Evolutionary conservation across 2,329 filamentous ascomycete species (phyloP), one percentile per base, ranked within the genome.

Genomic region (Dichotomopilus funicola): DNA sequence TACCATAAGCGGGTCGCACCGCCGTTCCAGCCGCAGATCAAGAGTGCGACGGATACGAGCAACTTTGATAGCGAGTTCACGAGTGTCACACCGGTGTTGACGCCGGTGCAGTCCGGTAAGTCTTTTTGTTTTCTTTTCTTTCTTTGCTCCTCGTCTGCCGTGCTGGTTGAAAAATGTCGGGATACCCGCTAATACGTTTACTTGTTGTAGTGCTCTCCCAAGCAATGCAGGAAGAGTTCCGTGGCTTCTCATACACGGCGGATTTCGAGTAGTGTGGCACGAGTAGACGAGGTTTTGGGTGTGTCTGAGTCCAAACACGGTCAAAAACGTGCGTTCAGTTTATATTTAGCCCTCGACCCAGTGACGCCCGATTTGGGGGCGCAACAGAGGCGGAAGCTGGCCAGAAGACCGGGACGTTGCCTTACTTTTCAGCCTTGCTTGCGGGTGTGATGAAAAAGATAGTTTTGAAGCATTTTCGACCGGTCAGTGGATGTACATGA

Each of bases 51-150:
- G 44, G 94, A 99, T 75, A 99, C 94, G n/a, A 96, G 91, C 79
- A 99, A 99, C 75, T 99, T 99, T 72, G 94, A 99, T 70, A 90
- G 89, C 47, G 94, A 99, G 71, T 99, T 99, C 70, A 99, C 94
- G 1, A 97, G 92, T 68, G 94, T 99, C 53, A 99, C 94, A 43
- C 94, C 94, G 1, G 94, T 99, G 56, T 80, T 99, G 63, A 99
- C 94, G 35, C 94, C 94, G 51, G 94, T 99, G 54, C 91, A 97
- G 74, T 95, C 90, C 73, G 91, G 91, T 95, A 87, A 77, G 88
- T 78, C 56, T 51, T 6, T 42, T n/a, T n/a, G n/a, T n/a, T 27
- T 13, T 35, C 10, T 4, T 31, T n/a, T 31, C 11, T 37, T 13
- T 27, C 19, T 3, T 27, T 27, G 19, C 19, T 3, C 3, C 3